Evolutionary conservation across 2,329 filamentous ascomycete species (phyloP), one percentile per base, ranked within the genome.

Genomic region (Didymella exigua): DNA sequence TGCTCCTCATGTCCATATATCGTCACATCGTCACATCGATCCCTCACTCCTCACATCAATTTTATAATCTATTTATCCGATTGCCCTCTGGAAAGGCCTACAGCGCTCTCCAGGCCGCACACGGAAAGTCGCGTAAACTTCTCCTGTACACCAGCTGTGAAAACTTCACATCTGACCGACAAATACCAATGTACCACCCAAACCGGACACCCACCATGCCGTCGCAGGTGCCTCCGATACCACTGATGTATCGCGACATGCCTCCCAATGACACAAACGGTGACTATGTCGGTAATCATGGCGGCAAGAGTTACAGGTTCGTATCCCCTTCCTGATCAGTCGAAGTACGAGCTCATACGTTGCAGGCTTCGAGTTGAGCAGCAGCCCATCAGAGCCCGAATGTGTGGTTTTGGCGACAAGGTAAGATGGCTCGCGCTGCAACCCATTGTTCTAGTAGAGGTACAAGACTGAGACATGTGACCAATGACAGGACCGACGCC

Each of bases 371-470:
- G 88, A 62, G 91, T 97, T 56, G 87, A 90, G 63, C 95, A 99
- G 78, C 92, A 98, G 75, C 95, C 95, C 45, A 84, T 91, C 67
- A 87, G 95, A 67, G 95, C 95, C 62, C 90, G 95, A 58, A 98
- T 98, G 95, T 99, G 95, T 79, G 95, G 95, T 7, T 99, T 98
- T 78, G 95, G 95, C 59, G 95, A 99, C 80, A 99, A 98, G 84
- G 91, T 95, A 78, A 67, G 65, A 60, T 56, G 48, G 44, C 50
- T 37, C 50, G 50, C 57, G 43, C 51, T 47, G 27, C 47, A 50
- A 56, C 49, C 60, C 60, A 56, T 62, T 55, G 23, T 31, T 48
- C 36, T 57, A 59, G 55, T 59, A 54, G 14, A 48, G 29, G 43
- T 24, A 40, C 56, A 59, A 38, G 49, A 62, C 70, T 74, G 57